A percentile compares a stretch with the other conserved stretches of the same genome.
Conservation (phyloP, 768 basidiomycete genomes). For the Pisolithus orientalis region DNA sequence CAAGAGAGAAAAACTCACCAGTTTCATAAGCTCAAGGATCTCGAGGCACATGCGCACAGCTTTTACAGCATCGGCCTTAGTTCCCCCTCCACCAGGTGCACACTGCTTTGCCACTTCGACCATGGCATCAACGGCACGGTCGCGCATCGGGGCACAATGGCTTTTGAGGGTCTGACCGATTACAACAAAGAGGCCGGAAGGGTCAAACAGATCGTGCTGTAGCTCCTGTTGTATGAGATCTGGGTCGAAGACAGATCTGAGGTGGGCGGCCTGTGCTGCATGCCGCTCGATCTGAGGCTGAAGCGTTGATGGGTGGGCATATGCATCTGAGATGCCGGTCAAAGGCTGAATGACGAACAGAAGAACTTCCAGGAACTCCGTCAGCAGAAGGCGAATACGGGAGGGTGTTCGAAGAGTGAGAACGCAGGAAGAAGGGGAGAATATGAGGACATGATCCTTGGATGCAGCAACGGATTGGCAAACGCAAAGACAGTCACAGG, state of each 20-base stretch:
- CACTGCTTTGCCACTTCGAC: conserved; percentile 60
- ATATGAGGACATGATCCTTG: conserved; percentile 37
- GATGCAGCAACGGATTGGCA: conserved; percentile 39
- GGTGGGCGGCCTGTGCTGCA: conserved; percentile 55
- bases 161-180: conserved; percentile 80
- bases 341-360: conserved; percentile 81
- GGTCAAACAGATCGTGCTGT: conserved; percentile 68
- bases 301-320: conserved; percentile 52
- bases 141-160: conserved; percentile 93
- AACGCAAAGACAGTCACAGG: conserved; percentile 50
- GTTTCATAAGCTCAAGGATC: conserved; percentile 91
- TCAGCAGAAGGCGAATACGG: conserved; percentile 61
- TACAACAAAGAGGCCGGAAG: conserved; percentile 67
- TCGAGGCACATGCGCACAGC: conserved; percentile 83
- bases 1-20: conserved; percentile 48
- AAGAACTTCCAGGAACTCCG: conserved; percentile 76
- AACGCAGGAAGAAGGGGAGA: conserved; percentile 37
- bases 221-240: conserved; percentile 79
- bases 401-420: conserved; percentile 66
- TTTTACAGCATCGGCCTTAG: conserved; percentile 57
- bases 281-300: conserved; percentile 58
- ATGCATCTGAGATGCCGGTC: conserved; percentile 52
- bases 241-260: conserved; percentile 76
- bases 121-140: conserved; percentile 79
- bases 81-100: conserved; percentile 47